phyloP scores from a whole-genome alignment of 2,329 filamentous ascomycete species.

The Colletotrichum paranaense region DNA sequence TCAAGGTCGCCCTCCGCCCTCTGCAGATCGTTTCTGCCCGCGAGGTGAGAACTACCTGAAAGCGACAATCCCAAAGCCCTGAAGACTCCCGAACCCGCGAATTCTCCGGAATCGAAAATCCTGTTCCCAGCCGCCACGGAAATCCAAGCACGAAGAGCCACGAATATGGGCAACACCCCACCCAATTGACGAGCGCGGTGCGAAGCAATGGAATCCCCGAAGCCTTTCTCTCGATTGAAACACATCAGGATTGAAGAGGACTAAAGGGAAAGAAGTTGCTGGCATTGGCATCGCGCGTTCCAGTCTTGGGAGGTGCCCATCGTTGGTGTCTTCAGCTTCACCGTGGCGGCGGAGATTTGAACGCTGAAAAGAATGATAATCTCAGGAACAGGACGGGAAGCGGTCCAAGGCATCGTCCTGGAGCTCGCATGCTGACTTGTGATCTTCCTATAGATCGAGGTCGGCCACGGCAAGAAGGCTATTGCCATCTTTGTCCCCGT shows the following conservation, averaged over 20 bases:
- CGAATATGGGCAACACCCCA: background rate
- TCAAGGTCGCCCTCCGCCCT: slow-evolving; percentile 95
- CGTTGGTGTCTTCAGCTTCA: background rate
- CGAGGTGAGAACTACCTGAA: slow-evolving; percentile 83
- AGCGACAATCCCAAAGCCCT: slow-evolving; percentile 36
- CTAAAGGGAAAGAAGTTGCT: background rate
- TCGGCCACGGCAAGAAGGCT: slow-evolving; percentile 99
- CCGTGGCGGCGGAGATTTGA: slow-evolving; percentile 39
- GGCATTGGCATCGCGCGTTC: background rate
- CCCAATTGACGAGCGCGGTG: background rate
- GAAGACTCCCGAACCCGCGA: background rate
- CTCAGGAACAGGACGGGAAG: slow-evolving; percentile 77
- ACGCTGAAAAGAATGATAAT: slow-evolving; percentile 38
- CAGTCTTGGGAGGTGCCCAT: background rate
- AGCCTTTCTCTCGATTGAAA: slow-evolving; percentile 21
- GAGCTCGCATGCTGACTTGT: slow-evolving; percentile 82
- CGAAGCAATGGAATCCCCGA: background rate
- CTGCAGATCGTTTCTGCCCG: slow-evolving; percentile 99
- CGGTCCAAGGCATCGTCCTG: slow-evolving; percentile 78
- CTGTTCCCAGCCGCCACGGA: slow-evolving; percentile 34
- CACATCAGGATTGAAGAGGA: slow-evolving; percentile 14
- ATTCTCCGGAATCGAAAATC: slow-evolving; percentile 18
- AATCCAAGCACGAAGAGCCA: no score
- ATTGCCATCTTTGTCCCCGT: slow-evolving; percentile 99
- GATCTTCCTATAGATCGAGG: slow-evolving; percentile 89